Base-by-base conservation (phyloP, 2,329 filamentous ascomycete genomes). In the Dactylellina cionopaga region DNA sequence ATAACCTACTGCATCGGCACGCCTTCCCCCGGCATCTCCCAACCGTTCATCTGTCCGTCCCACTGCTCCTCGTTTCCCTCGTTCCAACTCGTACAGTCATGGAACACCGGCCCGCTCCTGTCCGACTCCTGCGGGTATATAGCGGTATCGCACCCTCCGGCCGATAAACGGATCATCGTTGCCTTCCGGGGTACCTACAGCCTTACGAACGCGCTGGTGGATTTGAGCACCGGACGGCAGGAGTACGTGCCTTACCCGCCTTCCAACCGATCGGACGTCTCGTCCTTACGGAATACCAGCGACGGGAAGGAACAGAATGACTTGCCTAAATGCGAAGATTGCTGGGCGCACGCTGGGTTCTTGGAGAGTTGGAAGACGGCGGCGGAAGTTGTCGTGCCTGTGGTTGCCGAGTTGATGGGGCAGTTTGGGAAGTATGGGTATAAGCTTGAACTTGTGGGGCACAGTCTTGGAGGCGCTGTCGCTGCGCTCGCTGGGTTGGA, bases 101-200 rank as follows among this genome's bases (percentile, higher is more conserved):
- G 92, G 90, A 93, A 96, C 78, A 97, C 95, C 0, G 95, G 95
- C 0, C 85, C 89, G 9, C 83, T 97, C 27, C 84, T 97, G 77
- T 90, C 89, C 73, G 95, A 98, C 80, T 96, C 91, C 76, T 97
- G 92, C 80, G 95, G 95, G 72, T 99, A 96, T 81, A 88, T 98
- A 64, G 93, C 91, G 0, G 83, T 98, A n/a, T 93, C 95, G 74
- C 90, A 96, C 78, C 76, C 81, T 2, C 85, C 85, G 1, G 83
- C 82, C 3, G 79, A 82, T 17, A 84, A 85, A 46, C 85, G 88
- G 66, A 90, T 99, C 64, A 84, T 98, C 46, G 86, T 98, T 35
- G 93, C 92, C 6, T 98, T 98, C 78, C 88, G 95, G 47, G 95
- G 95, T 22, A 98, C 95, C 11, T 97, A 98, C 81, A 96, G 92